Conservation (phyloP, 257 asterid genomes). For the Sherardia arvensis region DNA sequence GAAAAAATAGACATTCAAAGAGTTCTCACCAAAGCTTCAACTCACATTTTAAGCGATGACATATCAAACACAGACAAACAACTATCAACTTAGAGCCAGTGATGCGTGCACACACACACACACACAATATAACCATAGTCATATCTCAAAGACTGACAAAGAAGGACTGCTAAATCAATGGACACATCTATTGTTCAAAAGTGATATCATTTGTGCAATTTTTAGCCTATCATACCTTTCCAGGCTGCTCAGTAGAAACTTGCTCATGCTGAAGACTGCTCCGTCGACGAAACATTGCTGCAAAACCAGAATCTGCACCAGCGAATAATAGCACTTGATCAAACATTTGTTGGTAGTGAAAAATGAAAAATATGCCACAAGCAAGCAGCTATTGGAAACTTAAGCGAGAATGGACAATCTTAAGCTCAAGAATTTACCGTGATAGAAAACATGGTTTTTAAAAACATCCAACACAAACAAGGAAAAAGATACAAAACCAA, state of each 20-base stretch:
- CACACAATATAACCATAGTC: background rate
- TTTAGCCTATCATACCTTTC: slow-evolving; percentile 39
- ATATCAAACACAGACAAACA: background rate
- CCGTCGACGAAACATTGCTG: slow-evolving; percentile 57
- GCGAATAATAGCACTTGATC: background rate
- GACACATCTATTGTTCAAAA: background rate
- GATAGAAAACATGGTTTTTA: background rate
- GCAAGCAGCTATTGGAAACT: background rate
- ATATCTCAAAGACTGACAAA: background rate
- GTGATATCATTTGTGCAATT: background rate
- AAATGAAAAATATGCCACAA: background rate
- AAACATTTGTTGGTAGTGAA: background rate
- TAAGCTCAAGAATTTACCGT: background rate
- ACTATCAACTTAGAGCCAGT: background rate
- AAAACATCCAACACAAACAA: background rate
- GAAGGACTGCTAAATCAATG: background rate
- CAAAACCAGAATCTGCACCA: background rate
- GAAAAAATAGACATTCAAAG: background rate
- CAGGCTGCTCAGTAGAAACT: slow-evolving; percentile 46
- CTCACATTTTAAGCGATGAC: background rate
- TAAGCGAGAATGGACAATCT: background rate
- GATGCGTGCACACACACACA: background rate
- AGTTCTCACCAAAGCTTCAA: background rate
- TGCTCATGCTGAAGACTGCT: slow-evolving; percentile 38
- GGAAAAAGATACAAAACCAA: background rate